Base-by-base conservation (phyloP, 257 asterid species). In the Nyctanthes arbortristis region DNA sequence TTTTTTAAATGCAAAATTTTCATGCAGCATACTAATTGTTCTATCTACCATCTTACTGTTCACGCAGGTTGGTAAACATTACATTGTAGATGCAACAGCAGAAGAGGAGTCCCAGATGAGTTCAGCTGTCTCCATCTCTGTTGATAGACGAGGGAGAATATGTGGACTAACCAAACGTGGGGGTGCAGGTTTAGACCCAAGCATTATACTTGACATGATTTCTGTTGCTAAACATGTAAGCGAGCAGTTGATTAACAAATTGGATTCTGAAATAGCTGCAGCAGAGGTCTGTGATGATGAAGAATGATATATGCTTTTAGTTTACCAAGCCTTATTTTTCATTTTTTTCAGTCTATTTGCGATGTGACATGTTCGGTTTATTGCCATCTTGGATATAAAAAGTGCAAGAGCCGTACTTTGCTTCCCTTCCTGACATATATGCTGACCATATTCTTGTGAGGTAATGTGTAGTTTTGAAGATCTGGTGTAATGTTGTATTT, bases 21-120 rank as follows among this genome's bases (percentile, higher is more conserved):
- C 22, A 16, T 16, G 20, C 60, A 7, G 30, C 33, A 30, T 47
- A 29, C 36, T 14, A 13, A 0, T 13, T 43, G 3, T 43, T 43
- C 3, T 43, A 13, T 0, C n/a, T 14, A 13, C n/a, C n/a, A n/a
- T 39, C 14, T 3, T 59, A 5, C n/a, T 29, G n/a, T n/a, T n/a
- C n/a, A n/a, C n/a, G 80, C 73, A 88, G 98, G 92, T 89, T 24
- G 98, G 93, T 65, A 81, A 79, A 83, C 92, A 88, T 78, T 88
- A 85, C 55, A 85, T 88, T 22, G 97, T 81, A 3, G 98, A 93
- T 72, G 98, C 96, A 52, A 93, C 95, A 39, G 77, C 83, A 22
- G 97, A 90, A 82, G 98, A 93, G 84, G 98, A 93, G 74, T 87
- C 98, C 65, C 92, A 88, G 66, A 93, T 93, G 97, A 90, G 93